A percentile compares a stretch with the other conserved stretches of the same genome.
Conservation (phyloP, 2,329 filamentous ascomycete species). For the Hymenoscyphus fructigenus region DNA sequence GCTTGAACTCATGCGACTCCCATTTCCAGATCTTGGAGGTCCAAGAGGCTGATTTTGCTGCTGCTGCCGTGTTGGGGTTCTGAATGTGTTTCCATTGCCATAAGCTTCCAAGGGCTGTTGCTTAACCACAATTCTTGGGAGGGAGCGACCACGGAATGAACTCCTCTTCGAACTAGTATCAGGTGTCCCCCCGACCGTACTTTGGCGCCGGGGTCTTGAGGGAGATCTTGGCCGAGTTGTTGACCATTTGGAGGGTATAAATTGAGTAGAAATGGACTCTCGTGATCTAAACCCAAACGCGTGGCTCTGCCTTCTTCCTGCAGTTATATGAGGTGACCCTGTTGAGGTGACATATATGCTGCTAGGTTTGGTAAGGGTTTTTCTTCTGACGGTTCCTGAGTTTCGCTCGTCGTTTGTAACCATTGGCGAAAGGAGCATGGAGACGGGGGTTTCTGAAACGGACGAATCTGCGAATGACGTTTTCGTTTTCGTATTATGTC, state of each 20-base stretch:
- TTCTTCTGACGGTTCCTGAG: neutral
- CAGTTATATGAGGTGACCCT: neutral
- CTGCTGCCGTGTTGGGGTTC: constrained; percentile 3
- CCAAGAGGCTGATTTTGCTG: neutral
- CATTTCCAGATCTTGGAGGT: constrained; percentile 1
- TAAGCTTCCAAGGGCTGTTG: neutral
- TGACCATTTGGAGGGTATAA: constrained; percentile 12
- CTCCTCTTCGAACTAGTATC: neutral
- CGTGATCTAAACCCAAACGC: constrained; percentile 12
- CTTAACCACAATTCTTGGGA: neutral
- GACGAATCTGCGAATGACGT: constrained; percentile 4
- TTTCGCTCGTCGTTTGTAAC: neutral
- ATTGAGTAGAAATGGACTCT: constrained; percentile 15
- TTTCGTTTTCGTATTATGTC: constrained; percentile 13
- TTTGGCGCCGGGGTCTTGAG: neutral
- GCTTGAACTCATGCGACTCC: constrained; percentile 7
- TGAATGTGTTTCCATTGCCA: neutral
- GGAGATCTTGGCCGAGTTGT: neutral
- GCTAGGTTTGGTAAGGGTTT: neutral
- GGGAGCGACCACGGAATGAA: neutral
- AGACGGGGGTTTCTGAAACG: constrained; percentile 1
- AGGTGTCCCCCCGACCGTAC: neutral
- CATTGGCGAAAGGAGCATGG: neutral
- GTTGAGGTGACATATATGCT: neutral
- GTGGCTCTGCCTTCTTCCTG: constrained; percentile 11